Evolutionary conservation across 1,139 yeast species (phyloP), one percentile per base, ranked within the genome.

Genomic region (Pichia kudriavzevii): DNA sequence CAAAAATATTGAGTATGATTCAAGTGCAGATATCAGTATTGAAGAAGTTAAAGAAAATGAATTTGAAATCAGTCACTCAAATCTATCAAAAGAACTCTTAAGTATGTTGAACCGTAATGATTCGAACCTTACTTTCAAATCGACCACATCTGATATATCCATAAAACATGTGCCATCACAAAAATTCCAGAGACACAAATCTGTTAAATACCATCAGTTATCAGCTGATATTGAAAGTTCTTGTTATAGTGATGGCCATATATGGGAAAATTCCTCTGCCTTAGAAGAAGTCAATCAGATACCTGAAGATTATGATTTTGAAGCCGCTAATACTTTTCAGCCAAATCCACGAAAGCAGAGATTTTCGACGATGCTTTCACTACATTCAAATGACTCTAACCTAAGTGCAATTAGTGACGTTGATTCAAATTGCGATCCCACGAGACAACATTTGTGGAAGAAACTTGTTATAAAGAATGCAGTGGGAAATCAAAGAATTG

Each of bases 241-340:
- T 10, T 24, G 27, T 15, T 9, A 28, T 7, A 25, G 11, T 8
- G 33, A 25, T 6, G 16, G 25, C 14, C 4, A 11, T 2, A 22
- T 30, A 6, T 38, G 35, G 38, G 36, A 35, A 14, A 31, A 36
- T 20, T 14, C 23, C 4, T 9, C 22, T 5, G 26, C 35, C 2
- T 32, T 56, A n/a, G 59, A 55, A 32, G 60, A 56, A 35, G 45
- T 55, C 25, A 56, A 56, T 28, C 42, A 38, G 21, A 32, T 56
- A 7, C 59, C 60, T 1, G 59, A 53, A 28, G 59, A 55, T 33
- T 53, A 34, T 28, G 36, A 36, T 6, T 37, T 15, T 28, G 55
- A 53, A 16, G 40, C 45, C 28, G 27, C 28, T 4, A 28, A 30
- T 13, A 17, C 17, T n/a, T 28, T 20, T n/a, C 16, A n/a, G 8